phyloP scores from a whole-genome alignment of 805 yeast genomes.

The Ogataea methanolica region DNA sequence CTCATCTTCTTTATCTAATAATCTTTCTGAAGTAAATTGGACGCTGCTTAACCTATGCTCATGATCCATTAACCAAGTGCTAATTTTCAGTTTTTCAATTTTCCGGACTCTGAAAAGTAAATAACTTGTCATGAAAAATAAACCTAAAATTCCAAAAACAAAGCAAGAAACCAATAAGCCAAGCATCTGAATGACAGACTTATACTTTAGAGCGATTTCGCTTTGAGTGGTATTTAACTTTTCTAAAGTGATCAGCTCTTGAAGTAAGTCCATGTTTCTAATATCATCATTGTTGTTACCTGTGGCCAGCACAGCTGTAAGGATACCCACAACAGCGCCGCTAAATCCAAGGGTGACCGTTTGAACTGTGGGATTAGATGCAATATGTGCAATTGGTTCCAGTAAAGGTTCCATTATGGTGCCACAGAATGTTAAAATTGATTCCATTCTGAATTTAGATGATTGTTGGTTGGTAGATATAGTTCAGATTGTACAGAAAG shows the following conservation, averaged over 20 bases:
- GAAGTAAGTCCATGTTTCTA: conserved; percentile 7
- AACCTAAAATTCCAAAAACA: neutral
- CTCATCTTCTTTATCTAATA: conserved; percentile 17
- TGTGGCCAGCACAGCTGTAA: conserved; percentile 12
- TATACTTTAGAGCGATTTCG: conserved; percentile 6
- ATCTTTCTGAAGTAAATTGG: conserved; percentile 13
- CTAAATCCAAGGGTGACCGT: conserved; percentile 15
- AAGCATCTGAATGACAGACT: conserved; percentile 12
- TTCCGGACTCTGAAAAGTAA: conserved; percentile 1
- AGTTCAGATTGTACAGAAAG: too few relatives aligned
- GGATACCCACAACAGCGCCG: conserved; percentile 16
- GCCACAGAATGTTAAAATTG: too few relatives aligned
- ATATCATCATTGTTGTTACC: conserved; percentile 3
- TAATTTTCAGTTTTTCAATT: conserved; percentile 2
- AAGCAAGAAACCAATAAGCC: conserved; percentile 6
- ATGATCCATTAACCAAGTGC: conserved; percentile 3
- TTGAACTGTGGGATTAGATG: conserved; percentile 11
- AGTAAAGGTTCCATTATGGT: conserved; percentile 3
- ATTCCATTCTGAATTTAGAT: too few relatives aligned
- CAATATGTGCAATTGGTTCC: neutral
- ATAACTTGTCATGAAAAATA: neutral
- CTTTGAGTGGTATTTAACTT: conserved; percentile 11
- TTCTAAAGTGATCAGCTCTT: conserved; percentile 14
- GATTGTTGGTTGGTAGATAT: too few relatives aligned
- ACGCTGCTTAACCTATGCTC: conserved; percentile 10